Percentiles rank a stretch among this genome's conserved stretches.
Evolutionary conservation across 306 rosid genomes (phyloP).

Genomic region (Castanospermum australe): DNA sequence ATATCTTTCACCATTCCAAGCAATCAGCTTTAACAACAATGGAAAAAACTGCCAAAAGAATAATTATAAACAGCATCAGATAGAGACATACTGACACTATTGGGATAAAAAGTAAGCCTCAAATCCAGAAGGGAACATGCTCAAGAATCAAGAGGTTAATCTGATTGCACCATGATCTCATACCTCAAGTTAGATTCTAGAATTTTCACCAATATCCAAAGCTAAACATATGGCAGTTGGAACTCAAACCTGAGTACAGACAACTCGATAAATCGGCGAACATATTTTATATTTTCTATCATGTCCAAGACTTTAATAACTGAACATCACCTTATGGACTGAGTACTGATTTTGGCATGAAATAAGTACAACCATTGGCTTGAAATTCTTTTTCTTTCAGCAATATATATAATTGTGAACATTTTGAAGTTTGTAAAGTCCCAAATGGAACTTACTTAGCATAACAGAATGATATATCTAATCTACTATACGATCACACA

Average conservation of each 20-base stretch:
- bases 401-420: too few relatives aligned
- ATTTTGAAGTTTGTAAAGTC: too few relatives aligned
- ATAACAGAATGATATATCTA: not conserved
- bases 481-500: not conserved
- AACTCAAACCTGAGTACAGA: too few relatives aligned
- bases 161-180: not conserved
- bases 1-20: slow-evolving; percentile 68
- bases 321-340: not conserved
- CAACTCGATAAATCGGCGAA: not conserved
- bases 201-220: not conserved
- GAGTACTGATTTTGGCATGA: not conserved
- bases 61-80: not conserved
- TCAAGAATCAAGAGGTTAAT: not conserved
- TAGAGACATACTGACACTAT: not conserved
- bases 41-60: slow-evolving; percentile 62
- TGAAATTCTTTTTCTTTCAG: too few relatives aligned
- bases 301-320: not conserved
- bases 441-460: too few relatives aligned
- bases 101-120: not conserved
- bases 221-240: not conserved
- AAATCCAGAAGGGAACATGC: not conserved
- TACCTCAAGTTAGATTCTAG: not conserved
- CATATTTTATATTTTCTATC: not conserved
- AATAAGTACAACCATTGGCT: not conserved
- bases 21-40: slow-evolving; percentile 62